Evolutionary conservation across 2,329 filamentous ascomycete species (phyloP), one percentile per base, ranked within the genome.

Genomic region (Claviceps cyperi): DNA sequence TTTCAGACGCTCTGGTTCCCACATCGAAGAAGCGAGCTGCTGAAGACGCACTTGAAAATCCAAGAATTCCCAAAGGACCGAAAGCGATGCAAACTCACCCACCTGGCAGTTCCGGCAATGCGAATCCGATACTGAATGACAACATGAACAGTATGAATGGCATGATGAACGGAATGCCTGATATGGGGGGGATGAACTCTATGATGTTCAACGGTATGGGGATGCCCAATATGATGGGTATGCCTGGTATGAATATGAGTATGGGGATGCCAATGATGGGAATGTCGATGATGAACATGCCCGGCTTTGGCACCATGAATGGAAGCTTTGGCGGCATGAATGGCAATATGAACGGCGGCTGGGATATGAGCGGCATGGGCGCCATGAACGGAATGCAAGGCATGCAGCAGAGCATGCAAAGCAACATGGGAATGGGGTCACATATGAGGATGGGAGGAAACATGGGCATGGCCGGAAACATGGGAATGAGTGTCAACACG

Each of bases 1-100:
- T 49, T 38, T 48, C 52, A 52, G 66, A 59, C 54, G 61, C 58
- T 4, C 60, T 65, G 24, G 61, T 64, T 24, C 53, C 50, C 48
- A 67, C 66, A 51, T 70, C 78, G 24, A 92, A 86, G 69, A 98
- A 97, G 70, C 81, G 92, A 21, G 77, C 84, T 11, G 88, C 89
- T 14, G 87, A 91, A 37, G 83, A 89, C 48, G 74, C 74, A 35
- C 68, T 76, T 6, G 78, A 81, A 57, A 81, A 83, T 56, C 76
- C 77, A 40, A 78, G 77, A 60, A 77, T 82, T 40, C 77, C 80
- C 44, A 83, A 82, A 58, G 80, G 73, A 0, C 80, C 80, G 2
- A 80, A 80, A 62, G 79, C 76, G 38, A 84, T 81, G 80, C 77
- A 76, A 57, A 74, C 66, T 61, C 74, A 74, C 47, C 72, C 74